Percentiles rank a stretch among this genome's conserved stretches.
phyloP scores from a whole-genome alignment of 1,284 basidiomycete species.

The Apiotrichum domesticum region DNA sequence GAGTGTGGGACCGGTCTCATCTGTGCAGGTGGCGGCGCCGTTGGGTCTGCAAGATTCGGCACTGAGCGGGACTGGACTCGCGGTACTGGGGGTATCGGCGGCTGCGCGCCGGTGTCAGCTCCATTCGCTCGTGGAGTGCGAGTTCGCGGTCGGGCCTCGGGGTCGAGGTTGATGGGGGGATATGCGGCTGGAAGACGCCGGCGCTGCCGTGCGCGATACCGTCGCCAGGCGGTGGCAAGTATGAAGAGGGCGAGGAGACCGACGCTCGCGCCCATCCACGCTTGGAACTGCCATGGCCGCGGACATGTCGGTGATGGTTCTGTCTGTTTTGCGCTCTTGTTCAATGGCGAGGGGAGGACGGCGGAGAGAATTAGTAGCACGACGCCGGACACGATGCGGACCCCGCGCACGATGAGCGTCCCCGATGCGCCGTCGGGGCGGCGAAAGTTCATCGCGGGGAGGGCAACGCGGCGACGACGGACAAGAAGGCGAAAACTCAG shows the following conservation, averaged over 20 bases:
- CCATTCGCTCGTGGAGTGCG: background rate
- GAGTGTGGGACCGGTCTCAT: no score
- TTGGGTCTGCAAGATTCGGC: background rate
- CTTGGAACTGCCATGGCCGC: background rate
- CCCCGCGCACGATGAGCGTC: no score
- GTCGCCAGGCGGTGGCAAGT: conserved; percentile 16
- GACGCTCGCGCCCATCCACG: background rate
- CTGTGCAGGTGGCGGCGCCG: no score
- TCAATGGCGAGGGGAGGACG: background rate
- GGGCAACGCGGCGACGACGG: no score
- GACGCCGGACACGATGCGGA: no score
- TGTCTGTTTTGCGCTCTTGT: background rate
- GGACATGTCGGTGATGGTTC: background rate
- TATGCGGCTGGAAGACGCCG: background rate
- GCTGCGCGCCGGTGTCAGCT: background rate
- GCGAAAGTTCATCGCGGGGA: no score
- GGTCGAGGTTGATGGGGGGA: background rate
- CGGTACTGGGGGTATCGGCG: background rate
- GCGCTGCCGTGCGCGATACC: background rate
- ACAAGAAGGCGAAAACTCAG: no score
- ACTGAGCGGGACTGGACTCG: no score
- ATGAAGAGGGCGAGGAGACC: conserved; percentile 20
- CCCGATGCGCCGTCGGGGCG: no score
- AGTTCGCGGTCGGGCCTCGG: background rate
- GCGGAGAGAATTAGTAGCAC: no score